Percentiles rank a stretch among this genome's conserved stretches.
phyloP scores from a whole-genome alignment of 768 basidiomycete genomes.

The Xerocomus brunneocitrinus region DNA sequence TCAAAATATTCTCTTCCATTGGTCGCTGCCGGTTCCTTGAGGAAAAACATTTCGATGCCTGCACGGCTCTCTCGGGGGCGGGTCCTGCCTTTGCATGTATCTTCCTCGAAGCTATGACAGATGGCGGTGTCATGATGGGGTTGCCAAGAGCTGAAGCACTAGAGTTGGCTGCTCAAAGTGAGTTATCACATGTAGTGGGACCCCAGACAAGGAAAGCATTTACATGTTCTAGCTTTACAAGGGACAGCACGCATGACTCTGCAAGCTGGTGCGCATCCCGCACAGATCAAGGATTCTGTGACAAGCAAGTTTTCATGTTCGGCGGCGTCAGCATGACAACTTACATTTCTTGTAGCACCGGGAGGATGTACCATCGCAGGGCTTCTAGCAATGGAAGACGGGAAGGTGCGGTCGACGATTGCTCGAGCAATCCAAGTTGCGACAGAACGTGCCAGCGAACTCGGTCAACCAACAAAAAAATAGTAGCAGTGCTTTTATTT shows the following conservation, averaged over 20 bases:
- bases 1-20: slow-evolving; percentile 95
- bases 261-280: slow-evolving; percentile 85
- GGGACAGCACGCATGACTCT: slow-evolving; percentile 96
- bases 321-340: neutral
- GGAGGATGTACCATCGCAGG: slow-evolving; percentile 99
- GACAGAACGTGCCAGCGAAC: slow-evolving; percentile 80
- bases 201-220: neutral
- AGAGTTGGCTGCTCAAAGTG: slow-evolving; percentile 94
- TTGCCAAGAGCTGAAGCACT: slow-evolving; percentile 89
- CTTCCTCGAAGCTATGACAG: slow-evolving; percentile 97
- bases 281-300: slow-evolving; percentile 94
- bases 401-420: slow-evolving; percentile 87
- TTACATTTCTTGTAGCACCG: slow-evolving; percentile 58
- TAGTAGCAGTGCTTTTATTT: slow-evolving; percentile 15
- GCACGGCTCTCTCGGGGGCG: slow-evolving; percentile 92
- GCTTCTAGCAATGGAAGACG: slow-evolving; percentile 92
- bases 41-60: slow-evolving; percentile 98
- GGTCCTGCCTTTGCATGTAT: slow-evolving; percentile 97
- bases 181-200: slow-evolving; percentile 20
- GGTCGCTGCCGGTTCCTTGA: slow-evolving; percentile 94
- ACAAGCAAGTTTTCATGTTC: slow-evolving; percentile 61
- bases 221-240: slow-evolving; percentile 65
- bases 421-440: slow-evolving; percentile 93
- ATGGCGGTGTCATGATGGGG: slow-evolving; percentile 99
- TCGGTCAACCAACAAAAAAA: slow-evolving; percentile 67